Base-by-base conservation (phyloP, 805 yeast genomes). In the Pichia heedii region DNA sequence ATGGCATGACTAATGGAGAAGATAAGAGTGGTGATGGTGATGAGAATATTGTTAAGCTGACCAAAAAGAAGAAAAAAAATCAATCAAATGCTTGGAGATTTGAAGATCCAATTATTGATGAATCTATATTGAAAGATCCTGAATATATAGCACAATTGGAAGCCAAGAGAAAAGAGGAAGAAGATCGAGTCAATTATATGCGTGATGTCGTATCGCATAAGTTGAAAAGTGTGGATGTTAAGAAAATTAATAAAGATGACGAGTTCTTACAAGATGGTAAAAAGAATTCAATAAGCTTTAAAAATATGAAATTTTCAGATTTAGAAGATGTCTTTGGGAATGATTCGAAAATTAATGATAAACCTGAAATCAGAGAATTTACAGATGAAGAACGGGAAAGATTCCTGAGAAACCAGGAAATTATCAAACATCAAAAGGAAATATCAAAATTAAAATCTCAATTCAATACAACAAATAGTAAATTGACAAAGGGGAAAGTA, bases 81-180 rank as follows among this genome's bases (percentile, higher is more conserved):
- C 21, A 27, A 20, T 40, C 52, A 8, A 62, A 62, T 41, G 37
- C 50, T 0, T 62, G 67, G 67, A 49, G 66, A 36, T 60, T 55
- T 39, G 45, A 51, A 22, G 60, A 52, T 42, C 50, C 50, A n/a
- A 30, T 33, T 38, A 40, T 30, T 9, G 50, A 47, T 19, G 38
- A 44, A 6, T 47, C 48, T 1, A 30, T 54, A 5, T 44, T 51
- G 2, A 51, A 50, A 33, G 58, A 54, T 33, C 55, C 56, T 3
- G 56, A 50, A 35, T 50, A 46, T 47, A 42, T 43, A 16, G 46
- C 40, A 16, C 44, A 39, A 33, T 24, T 50, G 32, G 38, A 42
- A 7, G 35, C 39, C 12, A 24, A 22, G 10, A 33, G 30, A 22
- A 30, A 34, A 10, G 37, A 42, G 19, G 52, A 49, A 19, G 26